Evolutionary conservation across 2,329 filamentous ascomycete genomes (phyloP), one percentile per base, ranked within the genome.

Genomic region (Alternaria novae-zelandiae): DNA sequence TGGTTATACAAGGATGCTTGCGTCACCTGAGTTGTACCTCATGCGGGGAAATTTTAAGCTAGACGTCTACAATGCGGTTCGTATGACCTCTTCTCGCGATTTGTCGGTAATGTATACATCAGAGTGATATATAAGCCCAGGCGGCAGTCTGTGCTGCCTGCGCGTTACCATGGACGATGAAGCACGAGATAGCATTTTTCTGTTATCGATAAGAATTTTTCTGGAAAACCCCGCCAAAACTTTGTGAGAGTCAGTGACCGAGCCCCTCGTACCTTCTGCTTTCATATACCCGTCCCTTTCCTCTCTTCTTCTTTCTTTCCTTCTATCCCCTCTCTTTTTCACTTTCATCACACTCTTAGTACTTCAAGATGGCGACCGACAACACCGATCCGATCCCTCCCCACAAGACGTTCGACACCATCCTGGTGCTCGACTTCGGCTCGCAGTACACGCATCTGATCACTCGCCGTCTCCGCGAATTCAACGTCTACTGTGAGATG

Each of bases 401-500:
- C 17, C 82, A 85, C 77, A 80, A 83, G 70, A 79, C 82, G 69
- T 86, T 86, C 79, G 85, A 90, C 84, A 92, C 90, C 68, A 90
- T 93, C 72, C 83, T 93, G 68, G 88, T 90, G 68, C 83, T 92
- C 72, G 90, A 92, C 80, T 92, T 92, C 77, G 90, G 87, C 69
- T 90, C 87, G 23, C 90, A 92, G 81, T 91, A 90, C 74, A 89
- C 88, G 44, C 91, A 94, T 79, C 84, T 94, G 43, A 93, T 94
- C 75, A 89, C 89, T 10, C 86, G 92, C 58, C 88, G 92, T 32
- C 86, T 96, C 26, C 87, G 93, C 71, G 88, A 91, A 72, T 86
- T 96, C 81, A 91, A 90, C 83, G 87, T 96, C 79, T 97, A 92
- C 84, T 89, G 89, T 65, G 94, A 97, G 83, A 91, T 97, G 90